A percentile compares a stretch with the other conserved stretches of the same genome.
phyloP scores from a whole-genome alignment of 768 basidiomycete species.

The Rhodotorula graminis region DNA sequence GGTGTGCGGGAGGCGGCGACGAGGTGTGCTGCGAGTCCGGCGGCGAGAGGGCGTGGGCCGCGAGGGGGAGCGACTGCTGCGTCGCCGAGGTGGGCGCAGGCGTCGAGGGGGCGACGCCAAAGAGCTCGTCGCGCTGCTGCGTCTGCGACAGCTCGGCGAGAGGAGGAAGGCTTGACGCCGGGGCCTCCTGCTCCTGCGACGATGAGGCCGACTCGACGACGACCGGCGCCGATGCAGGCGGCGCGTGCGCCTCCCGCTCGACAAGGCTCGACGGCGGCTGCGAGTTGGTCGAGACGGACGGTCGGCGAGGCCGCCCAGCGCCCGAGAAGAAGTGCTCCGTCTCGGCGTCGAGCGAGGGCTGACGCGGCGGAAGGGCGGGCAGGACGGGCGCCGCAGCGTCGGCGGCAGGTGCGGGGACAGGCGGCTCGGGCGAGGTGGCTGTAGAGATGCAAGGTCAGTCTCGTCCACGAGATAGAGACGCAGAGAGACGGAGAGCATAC shows the following conservation, averaged over 20 bases:
- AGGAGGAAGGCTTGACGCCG: neutral
- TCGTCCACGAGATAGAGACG: neutral
- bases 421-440: slow-evolving; percentile 12
- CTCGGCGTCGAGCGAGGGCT: slow-evolving; percentile 13
- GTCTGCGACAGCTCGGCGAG: neutral
- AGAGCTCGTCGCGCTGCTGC: neutral
- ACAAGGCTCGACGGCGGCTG: neutral
- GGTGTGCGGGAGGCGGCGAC: neutral
- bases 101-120: neutral
- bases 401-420: neutral
- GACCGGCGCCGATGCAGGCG: neutral
- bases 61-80: neutral
- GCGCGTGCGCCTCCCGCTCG: neutral
- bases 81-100: neutral
- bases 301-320: neutral
- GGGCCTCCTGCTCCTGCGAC: too few species aligned
- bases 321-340: neutral
- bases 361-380: neutral
- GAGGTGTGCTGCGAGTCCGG: too few species aligned
- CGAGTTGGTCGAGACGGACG: neutral
- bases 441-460: neutral
- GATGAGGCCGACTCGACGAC: too few species aligned
- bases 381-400: neutral
- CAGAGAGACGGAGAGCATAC: neutral
- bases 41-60: too few species aligned